Percentiles rank a stretch among this genome's conserved stretches.
These are phyloP conservation scores for Pleurotus tuoliensis DNA, from an alignment of 768 basidiomycete species.

Conservation along the genomic window DNA sequence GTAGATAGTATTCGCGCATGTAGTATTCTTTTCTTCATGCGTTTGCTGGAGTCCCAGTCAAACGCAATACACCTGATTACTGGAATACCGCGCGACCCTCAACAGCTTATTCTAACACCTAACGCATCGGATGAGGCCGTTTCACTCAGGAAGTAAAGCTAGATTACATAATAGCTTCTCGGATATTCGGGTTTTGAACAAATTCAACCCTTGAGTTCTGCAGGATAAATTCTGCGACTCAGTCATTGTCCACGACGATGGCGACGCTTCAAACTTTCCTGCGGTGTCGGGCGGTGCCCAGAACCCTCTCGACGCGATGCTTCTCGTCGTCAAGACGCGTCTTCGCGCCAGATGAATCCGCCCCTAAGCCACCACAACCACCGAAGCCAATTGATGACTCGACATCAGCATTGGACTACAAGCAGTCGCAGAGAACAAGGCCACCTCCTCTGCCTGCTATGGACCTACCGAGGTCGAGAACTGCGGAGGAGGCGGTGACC, in stretches of 20 bases:
- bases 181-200: no score
- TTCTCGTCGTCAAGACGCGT: constrained; percentile 33
- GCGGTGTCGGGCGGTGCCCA: neutral
- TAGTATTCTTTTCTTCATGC: no score
- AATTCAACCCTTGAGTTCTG: no score
- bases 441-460: constrained; percentile 85
- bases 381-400: constrained; percentile 86
- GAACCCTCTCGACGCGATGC: constrained; percentile 26
- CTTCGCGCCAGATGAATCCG: constrained; percentile 21
- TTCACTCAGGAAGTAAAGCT: no score
- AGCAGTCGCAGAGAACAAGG: constrained; percentile 60
- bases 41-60: no score
- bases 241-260: neutral
- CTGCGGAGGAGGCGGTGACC: constrained; percentile 94
- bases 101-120: no score
- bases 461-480: constrained; percentile 78
- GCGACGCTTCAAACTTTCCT: constrained; percentile 1
- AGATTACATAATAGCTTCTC: no score
- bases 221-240: no score
- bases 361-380: constrained; percentile 53
- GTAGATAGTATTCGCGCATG: no score
- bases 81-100: no score
- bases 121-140: no score
- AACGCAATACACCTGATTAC: no score
- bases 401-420: constrained; percentile 94